These are phyloP conservation scores for Picea mariana DNA, from an alignment of 83 land plant genomes.

Conservation along the genomic window DNA sequence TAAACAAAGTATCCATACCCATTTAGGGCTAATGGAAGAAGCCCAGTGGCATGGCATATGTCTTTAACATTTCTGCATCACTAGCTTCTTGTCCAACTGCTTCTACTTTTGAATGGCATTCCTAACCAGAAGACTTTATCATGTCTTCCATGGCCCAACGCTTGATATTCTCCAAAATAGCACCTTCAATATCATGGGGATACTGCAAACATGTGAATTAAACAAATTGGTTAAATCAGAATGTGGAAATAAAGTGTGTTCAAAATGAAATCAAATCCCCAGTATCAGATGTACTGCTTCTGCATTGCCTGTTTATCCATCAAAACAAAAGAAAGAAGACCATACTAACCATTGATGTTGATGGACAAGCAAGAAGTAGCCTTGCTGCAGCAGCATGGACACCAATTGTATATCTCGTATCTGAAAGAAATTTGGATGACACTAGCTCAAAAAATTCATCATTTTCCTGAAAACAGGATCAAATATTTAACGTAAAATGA, in stretches of 20 bases:
- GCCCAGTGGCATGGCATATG: conserved; percentile 91
- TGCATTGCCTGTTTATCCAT: not conserved
- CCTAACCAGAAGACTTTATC: conserved; percentile 30
- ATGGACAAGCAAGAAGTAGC: conserved; percentile 73
- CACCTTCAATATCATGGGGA: conserved; percentile 93
- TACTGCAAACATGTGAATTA: conserved; percentile 53
- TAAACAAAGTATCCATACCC: conserved; percentile 35
- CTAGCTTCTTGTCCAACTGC: conserved; percentile 35
- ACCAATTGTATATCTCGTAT: conserved; percentile 57
- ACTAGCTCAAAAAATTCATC: conserved; percentile 93
- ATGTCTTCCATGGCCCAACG: conserved; percentile 78
- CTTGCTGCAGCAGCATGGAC: conserved; percentile 89
- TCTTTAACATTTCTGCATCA: conserved; percentile 80
- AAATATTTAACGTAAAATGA: not conserved
- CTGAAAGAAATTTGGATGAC: conserved; percentile 75
- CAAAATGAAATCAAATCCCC: not conserved
- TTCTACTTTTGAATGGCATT: conserved; percentile 29
- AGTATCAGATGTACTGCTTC: not conserved
- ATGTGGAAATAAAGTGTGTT: not conserved
- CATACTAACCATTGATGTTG: conserved; percentile 74
- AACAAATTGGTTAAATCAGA: not conserved
- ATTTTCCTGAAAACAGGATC: conserved; percentile 65
- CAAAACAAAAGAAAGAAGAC: not conserved
- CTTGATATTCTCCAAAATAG: conserved; percentile 74
- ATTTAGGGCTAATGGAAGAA: conserved; percentile 70